Evolutionary conservation across 331 rosid species (phyloP).

Genomic region (Telfairia occidentalis): DNA sequence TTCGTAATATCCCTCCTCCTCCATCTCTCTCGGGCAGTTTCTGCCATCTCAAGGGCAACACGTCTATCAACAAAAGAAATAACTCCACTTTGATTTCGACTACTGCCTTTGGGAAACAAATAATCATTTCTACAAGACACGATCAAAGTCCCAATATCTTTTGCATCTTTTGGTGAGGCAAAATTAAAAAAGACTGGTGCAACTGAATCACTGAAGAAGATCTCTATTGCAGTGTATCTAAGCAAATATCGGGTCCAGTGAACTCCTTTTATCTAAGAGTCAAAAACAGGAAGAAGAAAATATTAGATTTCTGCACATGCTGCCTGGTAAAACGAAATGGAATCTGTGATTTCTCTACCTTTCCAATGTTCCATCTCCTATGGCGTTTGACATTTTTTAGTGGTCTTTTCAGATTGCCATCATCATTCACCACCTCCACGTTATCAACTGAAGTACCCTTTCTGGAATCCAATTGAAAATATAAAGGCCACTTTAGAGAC

Average conservation of each 20-base stretch:
- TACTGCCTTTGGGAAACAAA: constrained; percentile 72
- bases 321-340: constrained; percentile 13
- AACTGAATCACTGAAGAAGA: constrained; percentile 82
- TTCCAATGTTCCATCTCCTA: constrained; percentile 83
- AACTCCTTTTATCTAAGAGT: constrained; percentile 69
- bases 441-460: constrained; percentile 36
- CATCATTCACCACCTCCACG: constrained; percentile 40
- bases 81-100: constrained; percentile 63
- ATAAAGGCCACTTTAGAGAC: constrained; percentile 39
- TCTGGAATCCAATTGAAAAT: constrained; percentile 49
- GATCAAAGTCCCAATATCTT: constrained; percentile 80
- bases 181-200: constrained; percentile 89
- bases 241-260: constrained; percentile 92
- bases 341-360: constrained; percentile 41
- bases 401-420: constrained; percentile 36
- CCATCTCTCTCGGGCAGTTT: constrained; percentile 87
- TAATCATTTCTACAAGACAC: constrained; percentile 75
- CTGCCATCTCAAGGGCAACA: constrained; percentile 83
- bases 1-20: constrained; percentile 88
- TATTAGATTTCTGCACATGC: neutral
- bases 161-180: constrained; percentile 71
- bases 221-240: constrained; percentile 84
- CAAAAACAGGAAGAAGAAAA: neutral
- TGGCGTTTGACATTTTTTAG: constrained; percentile 76
- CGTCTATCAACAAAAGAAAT: constrained; percentile 83